phyloP scores from a whole-genome alignment of 2,329 filamentous ascomycete species.

The Periconia sp. region DNA sequence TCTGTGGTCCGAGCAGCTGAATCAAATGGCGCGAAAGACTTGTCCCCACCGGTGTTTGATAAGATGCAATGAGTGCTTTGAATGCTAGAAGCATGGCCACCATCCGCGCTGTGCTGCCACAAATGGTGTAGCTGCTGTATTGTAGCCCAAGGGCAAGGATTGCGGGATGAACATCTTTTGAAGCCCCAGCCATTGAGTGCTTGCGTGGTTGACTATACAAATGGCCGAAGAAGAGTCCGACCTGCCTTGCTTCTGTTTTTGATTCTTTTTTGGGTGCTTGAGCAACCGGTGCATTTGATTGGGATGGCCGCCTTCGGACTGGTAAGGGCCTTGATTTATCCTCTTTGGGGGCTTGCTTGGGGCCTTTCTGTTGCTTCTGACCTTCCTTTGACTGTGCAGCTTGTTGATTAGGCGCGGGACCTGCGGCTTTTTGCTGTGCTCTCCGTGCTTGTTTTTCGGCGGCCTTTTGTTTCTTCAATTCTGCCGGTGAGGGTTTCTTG shows the following conservation, averaged over 20 bases:
- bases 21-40: slow-evolving; percentile 90
- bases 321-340: slow-evolving; percentile 36
- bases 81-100: slow-evolving; percentile 87
- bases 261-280: slow-evolving; percentile 36
- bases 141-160: slow-evolving; percentile 85
- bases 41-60: slow-evolving; percentile 81
- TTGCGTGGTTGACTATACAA: slow-evolving; percentile 75
- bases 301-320: slow-evolving; percentile 33
- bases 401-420: slow-evolving; percentile 40
- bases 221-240: slow-evolving; percentile 70
- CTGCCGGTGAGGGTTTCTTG: slow-evolving; percentile 68
- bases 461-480: slow-evolving; percentile 86
- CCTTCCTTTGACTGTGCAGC: slow-evolving; percentile 27
- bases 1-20: slow-evolving; percentile 89
- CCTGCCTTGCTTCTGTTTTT: slow-evolving; percentile 56
- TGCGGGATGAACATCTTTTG: slow-evolving; percentile 79
- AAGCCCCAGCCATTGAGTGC: slow-evolving; percentile 59
- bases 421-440: slow-evolving; percentile 64
- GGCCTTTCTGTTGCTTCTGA: slow-evolving; percentile 34
- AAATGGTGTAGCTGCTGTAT: slow-evolving; percentile 84
- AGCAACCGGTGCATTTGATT: slow-evolving; percentile 26
- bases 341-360: slow-evolving; percentile 36
- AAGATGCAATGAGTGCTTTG: slow-evolving; percentile 89
- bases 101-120: slow-evolving; percentile 84
- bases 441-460: slow-evolving; percentile 88